These are phyloP conservation scores for Dactylellina drechsleri DNA, from an alignment of 2,329 filamentous ascomycete genomes.

Conservation along the genomic window DNA sequence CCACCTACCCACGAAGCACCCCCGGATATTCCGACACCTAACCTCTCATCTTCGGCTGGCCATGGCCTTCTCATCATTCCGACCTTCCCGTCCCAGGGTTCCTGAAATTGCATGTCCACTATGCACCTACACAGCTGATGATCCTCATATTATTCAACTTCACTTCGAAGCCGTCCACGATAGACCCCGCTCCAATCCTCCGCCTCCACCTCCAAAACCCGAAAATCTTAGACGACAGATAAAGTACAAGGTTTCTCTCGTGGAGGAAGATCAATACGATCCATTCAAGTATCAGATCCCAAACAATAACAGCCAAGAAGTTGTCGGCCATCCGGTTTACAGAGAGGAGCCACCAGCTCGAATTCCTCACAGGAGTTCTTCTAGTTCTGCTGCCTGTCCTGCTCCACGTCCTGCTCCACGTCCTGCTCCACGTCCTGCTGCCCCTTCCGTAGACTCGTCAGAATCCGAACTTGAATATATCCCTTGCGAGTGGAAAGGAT, in stretches of 20 bases:
- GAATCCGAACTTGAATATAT: conserved; percentile 31
- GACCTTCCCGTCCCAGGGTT: conserved; percentile 3
- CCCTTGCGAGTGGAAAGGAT: conserved; percentile 42
- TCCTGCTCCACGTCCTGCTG: not conserved
- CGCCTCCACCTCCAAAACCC: conserved; percentile 18
- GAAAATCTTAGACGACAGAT: conserved; percentile 9
- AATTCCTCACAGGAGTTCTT: not conserved
- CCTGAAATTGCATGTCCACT: conserved; percentile 41
- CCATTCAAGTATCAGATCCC: conserved; percentile 47
- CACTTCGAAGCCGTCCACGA: conserved; percentile 46
- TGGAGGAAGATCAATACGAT: conserved; percentile 36
- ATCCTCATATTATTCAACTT: conserved; percentile 38
- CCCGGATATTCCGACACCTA: not conserved
- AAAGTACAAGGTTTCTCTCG: not conserved
- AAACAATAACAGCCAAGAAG: conserved; percentile 44
- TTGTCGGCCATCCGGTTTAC: conserved; percentile 34
- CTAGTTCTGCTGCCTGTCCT: not conserved
- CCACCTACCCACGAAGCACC: not conserved
- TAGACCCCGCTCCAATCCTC: not conserved
- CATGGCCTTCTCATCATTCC: conserved; percentile 46
- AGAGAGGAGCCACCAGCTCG: not conserved
- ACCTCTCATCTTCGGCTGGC: conserved; percentile 7
- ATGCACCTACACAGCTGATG: conserved; percentile 38
- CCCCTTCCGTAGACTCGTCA: not conserved
- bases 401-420: not conserved